Percentiles rank a stretch among this genome's conserved stretches.
Conservation (phyloP, 83 land plant species). For the Diphasiastrum complanatum region DNA sequence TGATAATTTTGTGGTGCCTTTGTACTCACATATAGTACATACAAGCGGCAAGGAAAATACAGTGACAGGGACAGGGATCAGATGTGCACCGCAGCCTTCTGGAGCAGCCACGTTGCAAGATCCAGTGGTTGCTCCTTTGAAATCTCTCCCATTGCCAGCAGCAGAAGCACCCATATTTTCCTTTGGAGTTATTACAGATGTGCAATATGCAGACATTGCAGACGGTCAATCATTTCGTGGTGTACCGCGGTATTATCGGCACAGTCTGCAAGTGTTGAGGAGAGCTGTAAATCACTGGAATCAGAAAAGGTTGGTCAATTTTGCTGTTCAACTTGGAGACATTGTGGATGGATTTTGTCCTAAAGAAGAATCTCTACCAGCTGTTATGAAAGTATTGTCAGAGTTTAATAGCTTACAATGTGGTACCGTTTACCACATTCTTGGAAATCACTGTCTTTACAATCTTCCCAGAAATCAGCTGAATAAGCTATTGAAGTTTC, state of each 20-base stretch:
- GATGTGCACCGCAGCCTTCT: too few relatives aligned
- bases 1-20: too few relatives aligned
- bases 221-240: slow-evolving; percentile 80
- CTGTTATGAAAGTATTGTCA: slow-evolving; percentile 40
- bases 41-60: too few relatives aligned
- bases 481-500: slow-evolving; percentile 44
- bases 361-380: slow-evolving; percentile 45
- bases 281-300: slow-evolving; percentile 81
- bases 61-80: too few relatives aligned
- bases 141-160: too few relatives aligned
- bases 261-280: slow-evolving; percentile 57
- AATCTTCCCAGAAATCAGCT: slow-evolving; percentile 70
- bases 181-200: slow-evolving; percentile 87
- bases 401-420: slow-evolving; percentile 61
- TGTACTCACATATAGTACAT: too few relatives aligned
- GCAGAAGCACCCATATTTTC: slow-evolving; percentile 60
- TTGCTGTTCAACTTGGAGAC: slow-evolving; percentile 81
- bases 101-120: background rate
- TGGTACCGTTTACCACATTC: slow-evolving; percentile 71
- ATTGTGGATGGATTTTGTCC: slow-evolving; percentile 93
- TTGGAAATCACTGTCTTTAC: slow-evolving; percentile 96
- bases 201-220: slow-evolving; percentile 91
- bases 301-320: slow-evolving; percentile 37
- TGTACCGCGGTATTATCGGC: slow-evolving; percentile 78
- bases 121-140: too few relatives aligned